Conservation (phyloP, 768 basidiomycete species). For the Boletus speciosus region DNA sequence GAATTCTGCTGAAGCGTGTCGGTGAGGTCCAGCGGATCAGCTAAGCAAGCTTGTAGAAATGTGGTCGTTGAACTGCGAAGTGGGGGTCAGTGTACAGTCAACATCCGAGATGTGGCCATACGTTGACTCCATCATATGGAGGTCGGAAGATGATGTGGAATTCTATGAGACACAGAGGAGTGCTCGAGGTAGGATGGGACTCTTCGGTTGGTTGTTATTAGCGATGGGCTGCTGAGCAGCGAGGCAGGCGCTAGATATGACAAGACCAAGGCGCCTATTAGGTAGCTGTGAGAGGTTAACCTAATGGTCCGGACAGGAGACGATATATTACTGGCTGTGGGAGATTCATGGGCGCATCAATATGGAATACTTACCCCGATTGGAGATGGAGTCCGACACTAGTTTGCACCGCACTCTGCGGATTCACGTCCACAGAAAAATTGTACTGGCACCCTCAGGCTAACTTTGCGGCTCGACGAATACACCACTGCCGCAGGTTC, state of each 20-base stretch:
- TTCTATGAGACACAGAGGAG: neutral
- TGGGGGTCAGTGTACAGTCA: neutral
- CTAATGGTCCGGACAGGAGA: neutral
- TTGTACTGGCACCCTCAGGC: too few species aligned
- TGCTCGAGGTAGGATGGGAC: neutral
- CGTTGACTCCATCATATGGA: neutral
- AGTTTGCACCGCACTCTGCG: too few species aligned
- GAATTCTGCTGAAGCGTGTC: too few species aligned
- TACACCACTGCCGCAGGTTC: too few species aligned
- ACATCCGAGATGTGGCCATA: neutral
- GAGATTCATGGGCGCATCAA: neutral
- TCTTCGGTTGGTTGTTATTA: neutral
- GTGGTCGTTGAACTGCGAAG: neutral
- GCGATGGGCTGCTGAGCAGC: neutral
- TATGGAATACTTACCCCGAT: neutral
- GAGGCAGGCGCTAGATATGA: neutral
- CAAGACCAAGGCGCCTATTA: neutral
- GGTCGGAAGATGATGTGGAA: too few species aligned
- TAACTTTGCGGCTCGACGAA: too few species aligned
- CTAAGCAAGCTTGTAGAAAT: too few species aligned
- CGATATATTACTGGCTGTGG: too few species aligned
- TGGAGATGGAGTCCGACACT: too few species aligned
- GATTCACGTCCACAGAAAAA: too few species aligned
- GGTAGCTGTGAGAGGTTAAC: neutral
- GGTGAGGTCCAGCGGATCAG: too few species aligned